Percentiles rank a stretch among this genome's conserved stretches.
Conservation (phyloP, 1,284 basidiomycete species). For the Gomphus bonarii region DNA sequence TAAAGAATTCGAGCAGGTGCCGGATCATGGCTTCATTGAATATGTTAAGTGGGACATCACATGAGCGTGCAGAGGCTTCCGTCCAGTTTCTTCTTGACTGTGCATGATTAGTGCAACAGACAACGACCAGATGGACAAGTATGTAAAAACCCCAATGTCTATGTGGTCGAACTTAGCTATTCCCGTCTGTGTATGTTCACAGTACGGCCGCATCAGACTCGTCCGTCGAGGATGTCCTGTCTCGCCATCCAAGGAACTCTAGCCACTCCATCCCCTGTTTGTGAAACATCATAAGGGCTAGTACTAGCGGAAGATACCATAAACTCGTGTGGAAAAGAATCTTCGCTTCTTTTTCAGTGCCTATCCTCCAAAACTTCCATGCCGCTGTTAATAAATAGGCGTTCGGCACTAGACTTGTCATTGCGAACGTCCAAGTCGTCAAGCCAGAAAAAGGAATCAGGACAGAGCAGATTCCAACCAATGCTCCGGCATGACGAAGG, state of each 20-base stretch:
- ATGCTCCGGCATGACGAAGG: constrained; percentile 72
- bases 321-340: constrained; percentile 75
- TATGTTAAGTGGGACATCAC: not conserved
- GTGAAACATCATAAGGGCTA: constrained; percentile 91
- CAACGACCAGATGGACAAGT: not conserved
- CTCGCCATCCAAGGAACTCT: constrained; percentile 23
- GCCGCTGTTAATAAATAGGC: constrained; percentile 60
- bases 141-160: not conserved
- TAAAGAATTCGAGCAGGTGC: not conserved
- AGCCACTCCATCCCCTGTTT: constrained; percentile 76
- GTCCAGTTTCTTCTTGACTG: not conserved
- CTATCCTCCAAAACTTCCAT: constrained; percentile 60
- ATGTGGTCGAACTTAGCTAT: not conserved
- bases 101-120: not conserved
- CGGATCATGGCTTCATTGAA: not conserved
- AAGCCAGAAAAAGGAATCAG: constrained; percentile 81
- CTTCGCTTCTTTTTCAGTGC: constrained; percentile 66
- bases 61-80: not conserved
- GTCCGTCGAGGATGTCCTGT: not conserved
- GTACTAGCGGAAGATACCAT: constrained; percentile 86
- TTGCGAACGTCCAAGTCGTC: constrained; percentile 80
- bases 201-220: not conserved
- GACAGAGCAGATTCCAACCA: constrained; percentile 73
- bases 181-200: not conserved
- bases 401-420: constrained; percentile 75